phyloP scores from a whole-genome alignment of 768 basidiomycete species.

The Tylopilus subfusipes region DNA sequence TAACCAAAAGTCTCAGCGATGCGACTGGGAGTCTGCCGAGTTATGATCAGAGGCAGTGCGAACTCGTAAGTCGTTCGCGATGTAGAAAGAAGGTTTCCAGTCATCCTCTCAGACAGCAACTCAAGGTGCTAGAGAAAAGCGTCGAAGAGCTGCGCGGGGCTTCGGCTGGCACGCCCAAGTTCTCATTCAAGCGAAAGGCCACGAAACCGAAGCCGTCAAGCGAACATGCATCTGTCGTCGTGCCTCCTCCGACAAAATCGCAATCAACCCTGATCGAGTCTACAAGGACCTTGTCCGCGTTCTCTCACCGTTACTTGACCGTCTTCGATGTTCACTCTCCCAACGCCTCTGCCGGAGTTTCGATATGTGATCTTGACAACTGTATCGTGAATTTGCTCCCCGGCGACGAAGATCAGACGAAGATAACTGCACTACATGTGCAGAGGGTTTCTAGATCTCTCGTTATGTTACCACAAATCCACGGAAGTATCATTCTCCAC shows the following conservation, averaged over 20 bases:
- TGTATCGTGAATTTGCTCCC: constrained; percentile 71
- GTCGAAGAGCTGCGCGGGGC: constrained; percentile 49
- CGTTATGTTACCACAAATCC: constrained; percentile 59
- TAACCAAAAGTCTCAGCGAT: constrained; percentile 61
- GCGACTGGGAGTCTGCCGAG: constrained; percentile 62
- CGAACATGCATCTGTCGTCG: constrained; percentile 1
- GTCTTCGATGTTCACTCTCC: constrained; percentile 29
- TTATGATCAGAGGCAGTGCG: constrained; percentile 73
- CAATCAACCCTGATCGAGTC: constrained; percentile 25
- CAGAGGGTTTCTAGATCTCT: constrained; percentile 58
- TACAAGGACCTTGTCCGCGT: constrained; percentile 40
- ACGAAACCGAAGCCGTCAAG: constrained; percentile 19
- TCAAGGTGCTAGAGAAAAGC: constrained; percentile 56
- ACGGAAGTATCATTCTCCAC: constrained; percentile 73
- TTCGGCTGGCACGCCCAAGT: constrained; percentile 53
- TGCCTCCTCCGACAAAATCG: not conserved
- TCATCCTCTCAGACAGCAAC: constrained; percentile 47
- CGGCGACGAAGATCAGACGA: constrained; percentile 2
- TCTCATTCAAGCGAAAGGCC: constrained; percentile 58
- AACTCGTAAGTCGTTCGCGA: constrained; percentile 46
- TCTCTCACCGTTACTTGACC: constrained; percentile 46
- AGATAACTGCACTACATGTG: constrained; percentile 31
- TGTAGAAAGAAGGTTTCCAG: not conserved
- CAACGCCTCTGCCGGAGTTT: constrained; percentile 45
- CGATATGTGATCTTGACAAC: constrained; percentile 59